Evolutionary conservation across 441 rosid species (phyloP).

Genomic region (Viola pubescens): DNA sequence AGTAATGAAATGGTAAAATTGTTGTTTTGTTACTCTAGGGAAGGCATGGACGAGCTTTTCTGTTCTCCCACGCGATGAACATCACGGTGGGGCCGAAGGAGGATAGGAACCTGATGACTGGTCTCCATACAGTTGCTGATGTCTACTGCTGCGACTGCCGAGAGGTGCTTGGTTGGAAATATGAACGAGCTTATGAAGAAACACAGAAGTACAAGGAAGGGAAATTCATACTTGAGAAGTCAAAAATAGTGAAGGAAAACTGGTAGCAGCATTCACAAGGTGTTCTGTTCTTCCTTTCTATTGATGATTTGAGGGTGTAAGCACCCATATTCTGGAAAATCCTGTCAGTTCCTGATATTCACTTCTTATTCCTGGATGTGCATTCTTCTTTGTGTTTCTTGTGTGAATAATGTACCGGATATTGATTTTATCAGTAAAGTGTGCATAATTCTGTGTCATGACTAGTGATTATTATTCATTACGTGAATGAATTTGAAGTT

Average conservation of each 20-base stretch:
- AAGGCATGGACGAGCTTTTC: conserved; percentile 58
- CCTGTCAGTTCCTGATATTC: conserved; percentile 19
- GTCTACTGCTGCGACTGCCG: conserved; percentile 48
- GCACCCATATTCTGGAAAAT: conserved; percentile 4
- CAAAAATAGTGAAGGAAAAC: conserved; percentile 47
- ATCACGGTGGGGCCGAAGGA: conserved; percentile 44
- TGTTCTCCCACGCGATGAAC: conserved; percentile 60
- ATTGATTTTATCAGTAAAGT: conserved; percentile 21
- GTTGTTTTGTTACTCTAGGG: conserved; percentile 27
- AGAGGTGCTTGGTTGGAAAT: conserved; percentile 64
- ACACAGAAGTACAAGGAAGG: conserved; percentile 66
- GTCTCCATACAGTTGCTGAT: conserved; percentile 66
- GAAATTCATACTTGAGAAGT: conserved; percentile 61
- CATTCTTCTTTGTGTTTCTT: conserved; percentile 15
- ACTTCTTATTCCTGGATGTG: conserved; percentile 9
- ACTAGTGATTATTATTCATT: not conserved
- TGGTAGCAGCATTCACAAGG: conserved; percentile 30
- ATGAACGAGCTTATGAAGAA: conserved; percentile 61
- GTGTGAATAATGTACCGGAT: conserved; percentile 21
- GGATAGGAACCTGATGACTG: conserved; percentile 57
- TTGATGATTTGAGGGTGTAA: conserved; percentile 14
- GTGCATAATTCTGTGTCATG: conserved; percentile 22
- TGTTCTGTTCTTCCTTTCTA: conserved; percentile 9
- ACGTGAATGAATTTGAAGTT: conserved; percentile 2
- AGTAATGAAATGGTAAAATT: not conserved